These are phyloP conservation scores for Cenchrus americanus DNA, from an alignment of 176 grass and related monocot species.

Conservation along the genomic window DNA sequence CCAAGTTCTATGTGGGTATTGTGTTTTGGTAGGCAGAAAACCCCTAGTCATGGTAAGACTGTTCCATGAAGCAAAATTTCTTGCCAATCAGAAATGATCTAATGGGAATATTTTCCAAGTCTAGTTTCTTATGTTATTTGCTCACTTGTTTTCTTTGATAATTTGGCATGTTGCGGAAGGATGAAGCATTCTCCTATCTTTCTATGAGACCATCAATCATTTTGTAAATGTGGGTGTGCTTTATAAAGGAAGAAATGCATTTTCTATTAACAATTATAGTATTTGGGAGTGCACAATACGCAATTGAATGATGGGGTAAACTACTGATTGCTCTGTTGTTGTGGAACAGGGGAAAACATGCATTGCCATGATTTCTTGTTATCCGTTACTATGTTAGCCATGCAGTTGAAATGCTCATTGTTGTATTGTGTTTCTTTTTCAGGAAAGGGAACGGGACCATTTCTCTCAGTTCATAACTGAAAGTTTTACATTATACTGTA, in stretches of 20 bases:
- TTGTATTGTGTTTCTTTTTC: conserved; percentile 26
- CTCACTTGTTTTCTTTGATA: neutral
- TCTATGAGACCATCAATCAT: neutral
- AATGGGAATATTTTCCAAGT: neutral
- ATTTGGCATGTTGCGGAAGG: neutral
- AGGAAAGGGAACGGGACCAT: conserved; percentile 98
- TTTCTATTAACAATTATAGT: neutral
- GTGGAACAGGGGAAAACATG: neutral
- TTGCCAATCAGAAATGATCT: neutral
- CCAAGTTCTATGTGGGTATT: neutral
- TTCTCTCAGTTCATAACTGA: conserved; percentile 97
- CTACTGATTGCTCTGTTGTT: neutral
- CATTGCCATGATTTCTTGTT: neutral
- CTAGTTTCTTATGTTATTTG: neutral
- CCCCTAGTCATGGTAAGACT: neutral
- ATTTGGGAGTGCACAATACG: neutral
- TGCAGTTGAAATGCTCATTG: conserved; percentile 1
- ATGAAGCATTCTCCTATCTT: neutral
- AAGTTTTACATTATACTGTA: conserved; percentile 94
- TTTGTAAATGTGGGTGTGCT: neutral
- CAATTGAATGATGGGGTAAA: neutral
- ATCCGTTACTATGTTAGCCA: neutral
- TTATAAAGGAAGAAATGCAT: neutral
- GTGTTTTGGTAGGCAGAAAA: neutral
- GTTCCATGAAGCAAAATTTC: conserved; percentile 1